Base-by-base conservation (phyloP, 106 monocot species). In the Allium fistulosum region DNA sequence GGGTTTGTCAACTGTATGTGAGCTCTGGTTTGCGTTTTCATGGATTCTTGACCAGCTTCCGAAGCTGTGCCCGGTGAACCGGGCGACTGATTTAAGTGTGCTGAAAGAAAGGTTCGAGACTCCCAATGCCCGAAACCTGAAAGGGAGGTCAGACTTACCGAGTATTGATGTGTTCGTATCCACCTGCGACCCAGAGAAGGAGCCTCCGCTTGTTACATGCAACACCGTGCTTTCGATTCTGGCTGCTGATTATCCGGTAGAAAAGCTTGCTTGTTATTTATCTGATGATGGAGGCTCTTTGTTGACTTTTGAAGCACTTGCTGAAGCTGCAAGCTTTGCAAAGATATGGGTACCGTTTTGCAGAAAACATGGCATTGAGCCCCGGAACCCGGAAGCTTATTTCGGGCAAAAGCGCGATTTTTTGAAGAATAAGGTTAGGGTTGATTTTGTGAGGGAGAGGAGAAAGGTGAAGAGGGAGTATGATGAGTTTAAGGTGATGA, bases 391-490 rank as follows among this genome's bases (percentile, higher is more conserved):
- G 0, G 99, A 93, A 71, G 89, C 99, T 10, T 99, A 99, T 61
- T 99, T 99, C 64, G 58, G 79, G 11, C 76, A 74, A 77, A 92
- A 87, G 61, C 69, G 93, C 7, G 93, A 99, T 53, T 87, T 85
- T 48, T 65, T 93, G 63, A 99, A 83, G 87, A 99, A 99, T 71
- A 92, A 99, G 27, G 87, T 90, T 16, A 59, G 87, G 49, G 14
- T 85, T 15, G 99, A 99, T 27, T 99, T 99, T 37, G 99, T 93
- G 0, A 77, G 87, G 46, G 99, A 99, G 90, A 78, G 93, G 72
- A 77, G 99, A 69, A 86, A 82, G 77, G 90, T 99, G 27, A 99
- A 99, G 78, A 68, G 99, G 9, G 99, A 99, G 83, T 99, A 99
- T 46, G 99, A 99, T 37, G 99, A 99, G 81, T 99, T 99, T 67